Conservation (phyloP, 331 rosid genomes). For the Arachis monticola region DNA sequence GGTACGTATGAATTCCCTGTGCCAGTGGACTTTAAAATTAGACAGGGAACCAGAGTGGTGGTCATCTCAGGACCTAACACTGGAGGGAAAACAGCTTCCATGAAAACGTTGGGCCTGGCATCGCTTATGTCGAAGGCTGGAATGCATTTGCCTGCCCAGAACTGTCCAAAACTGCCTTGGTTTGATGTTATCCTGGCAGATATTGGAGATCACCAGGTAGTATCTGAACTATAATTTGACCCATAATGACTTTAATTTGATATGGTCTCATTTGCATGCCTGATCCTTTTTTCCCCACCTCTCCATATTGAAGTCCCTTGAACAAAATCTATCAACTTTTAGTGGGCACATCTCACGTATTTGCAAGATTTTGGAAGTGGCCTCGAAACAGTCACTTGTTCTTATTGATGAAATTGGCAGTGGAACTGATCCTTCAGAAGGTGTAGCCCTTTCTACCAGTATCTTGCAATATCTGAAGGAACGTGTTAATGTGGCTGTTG, state of each 20-base stretch:
- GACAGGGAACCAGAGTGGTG: conserved; percentile 76
- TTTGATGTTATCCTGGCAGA: conserved; percentile 92
- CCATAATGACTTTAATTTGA: conserved; percentile 40
- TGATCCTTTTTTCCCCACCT: conserved; percentile 38
- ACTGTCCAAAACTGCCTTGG: conserved; percentile 89
- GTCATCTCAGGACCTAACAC: conserved; percentile 98
- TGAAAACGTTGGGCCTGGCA: conserved; percentile 88
- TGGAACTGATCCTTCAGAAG: conserved; percentile 99
- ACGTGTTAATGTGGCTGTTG: conserved; percentile 77
- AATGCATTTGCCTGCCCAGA: conserved; percentile 88
- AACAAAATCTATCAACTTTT: conserved; percentile 97
- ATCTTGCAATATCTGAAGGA: conserved; percentile 83
- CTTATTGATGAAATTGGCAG: conserved; percentile 95
- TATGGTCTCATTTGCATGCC: conserved; percentile 46
- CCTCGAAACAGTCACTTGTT: conserved; percentile 80
- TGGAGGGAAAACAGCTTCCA: conserved; percentile 99
- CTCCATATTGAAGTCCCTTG: conserved; percentile 80
- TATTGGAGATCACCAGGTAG: conserved; percentile 98
- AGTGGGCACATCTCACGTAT: conserved; percentile 90
- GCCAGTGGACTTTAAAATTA: conserved; percentile 86
- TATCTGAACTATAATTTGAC: conserved; percentile 42
- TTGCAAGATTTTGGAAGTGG: conserved; percentile 71
- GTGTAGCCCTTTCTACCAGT: conserved; percentile 95
- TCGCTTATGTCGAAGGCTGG: conserved; percentile 98
- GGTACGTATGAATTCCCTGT: conserved; percentile 68